Percentiles rank a stretch among this genome's conserved stretches.
Evolutionary conservation across 371 early-diverging fungal genomes (phyloP).

Genomic region (Apophysomyces elegans): DNA sequence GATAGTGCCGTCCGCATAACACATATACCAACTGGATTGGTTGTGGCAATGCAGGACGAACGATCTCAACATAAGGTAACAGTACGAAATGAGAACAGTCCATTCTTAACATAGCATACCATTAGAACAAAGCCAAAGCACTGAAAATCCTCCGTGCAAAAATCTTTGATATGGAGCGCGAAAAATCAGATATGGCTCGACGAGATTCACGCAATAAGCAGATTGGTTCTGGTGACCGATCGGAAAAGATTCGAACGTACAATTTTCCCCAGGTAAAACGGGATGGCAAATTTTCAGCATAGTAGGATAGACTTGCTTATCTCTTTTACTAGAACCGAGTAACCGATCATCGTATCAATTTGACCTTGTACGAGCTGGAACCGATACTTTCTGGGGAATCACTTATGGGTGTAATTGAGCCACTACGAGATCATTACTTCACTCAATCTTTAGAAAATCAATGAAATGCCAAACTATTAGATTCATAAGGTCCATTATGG

Average conservation of each 20-base stretch:
- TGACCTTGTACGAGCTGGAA: constrained; percentile 75
- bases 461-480: not conserved
- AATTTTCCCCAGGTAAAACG: constrained; percentile 72
- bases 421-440: constrained; percentile 51
- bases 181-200: constrained; percentile 59
- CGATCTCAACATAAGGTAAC: constrained; percentile 83
- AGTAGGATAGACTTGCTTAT: not conserved
- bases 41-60: constrained; percentile 89
- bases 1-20: constrained; percentile 95
- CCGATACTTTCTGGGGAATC: constrained; percentile 64
- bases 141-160: constrained; percentile 82
- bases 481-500: no score
- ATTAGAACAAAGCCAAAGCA: constrained; percentile 85
- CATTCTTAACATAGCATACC: not conserved
- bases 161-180: constrained; percentile 76
- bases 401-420: constrained; percentile 57
- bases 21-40: constrained; percentile 90
- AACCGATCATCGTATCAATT: constrained; percentile 85
- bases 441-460: constrained; percentile 29
- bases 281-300: not conserved
- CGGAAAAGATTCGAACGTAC: constrained; percentile 88
- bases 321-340: constrained; percentile 64
- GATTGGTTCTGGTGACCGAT: constrained; percentile 74
- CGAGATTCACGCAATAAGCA: constrained; percentile 67
- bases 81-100: not conserved